Evolutionary conservation across 2,329 filamentous ascomycete species (phyloP), one percentile per base, ranked within the genome.

Genomic region (Dactylellina haptotyla): DNA sequence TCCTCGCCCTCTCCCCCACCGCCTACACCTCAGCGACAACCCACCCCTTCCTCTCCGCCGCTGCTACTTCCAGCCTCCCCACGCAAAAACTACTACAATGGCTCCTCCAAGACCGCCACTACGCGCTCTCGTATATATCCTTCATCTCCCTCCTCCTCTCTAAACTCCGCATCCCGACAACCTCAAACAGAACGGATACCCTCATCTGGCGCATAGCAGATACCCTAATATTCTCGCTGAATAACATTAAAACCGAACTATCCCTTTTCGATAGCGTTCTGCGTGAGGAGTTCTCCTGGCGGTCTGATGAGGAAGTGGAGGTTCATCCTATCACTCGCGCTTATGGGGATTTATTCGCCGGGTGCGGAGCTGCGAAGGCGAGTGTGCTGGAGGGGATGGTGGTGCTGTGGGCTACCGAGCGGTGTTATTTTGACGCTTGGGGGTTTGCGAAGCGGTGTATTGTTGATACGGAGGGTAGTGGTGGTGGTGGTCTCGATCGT

Each of bases 401-500:
- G 43, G 62, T 66, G 4, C 41, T 66, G 25, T 66, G 62, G 62
- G 62, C 51, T 50, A 66, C 51, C 14, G 51, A 66, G 23, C 4
- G 62, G 43, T 66, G 62, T 66, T 58, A 58, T 43, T 51, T 34
- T 30, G 62, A 66, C 43, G 62, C 62, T 39, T 66, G 62, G 62
- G 41, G 39, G 30, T 58, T 66, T 39, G 62, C 62, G 43, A 57
- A 41, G 51, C 10, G 28, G 26, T 25, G n/a, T 14, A 23, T 34
- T 16, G 50, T 75, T 82, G 77, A 80, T 78, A 18, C 3, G 1
- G 76, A 53, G 26, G 23, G 23, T 30, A n/a, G n/a, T n/a, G n/a
- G n/a, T n/a, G n/a, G n/a, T n/a, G n/a, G n/a, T n/a, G n/a, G n/a
- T n/a, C n/a, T n/a, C n/a, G n/a, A n/a, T n/a, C n/a, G n/a, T n/a